Evolutionary conservation across 148 eudicot species (phyloP).

Genomic region (Fagopyrum tataricum): DNA sequence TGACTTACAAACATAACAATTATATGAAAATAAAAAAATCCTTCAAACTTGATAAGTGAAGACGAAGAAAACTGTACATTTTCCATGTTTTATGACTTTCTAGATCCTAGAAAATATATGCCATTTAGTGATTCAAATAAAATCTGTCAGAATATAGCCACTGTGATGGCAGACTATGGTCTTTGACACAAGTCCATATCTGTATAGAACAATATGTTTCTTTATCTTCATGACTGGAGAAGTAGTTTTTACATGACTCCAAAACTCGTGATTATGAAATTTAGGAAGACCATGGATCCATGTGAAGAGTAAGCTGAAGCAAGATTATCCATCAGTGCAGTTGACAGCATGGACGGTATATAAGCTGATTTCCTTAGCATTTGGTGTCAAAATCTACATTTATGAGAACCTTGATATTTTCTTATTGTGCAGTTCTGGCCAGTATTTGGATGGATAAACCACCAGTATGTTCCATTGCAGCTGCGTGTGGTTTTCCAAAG

Average conservation of each 20-base stretch:
- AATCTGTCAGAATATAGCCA: too few relatives aligned
- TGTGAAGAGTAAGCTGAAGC: conserved; percentile 65
- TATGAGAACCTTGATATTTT: neutral
- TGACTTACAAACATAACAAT: too few relatives aligned
- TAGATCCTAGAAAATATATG: too few relatives aligned
- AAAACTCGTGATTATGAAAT: conserved; percentile 14
- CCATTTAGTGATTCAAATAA: too few relatives aligned
- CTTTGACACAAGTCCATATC: neutral
- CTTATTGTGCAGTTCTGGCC: conserved; percentile 74
- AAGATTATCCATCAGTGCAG: conserved; percentile 75
- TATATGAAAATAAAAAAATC: too few relatives aligned
- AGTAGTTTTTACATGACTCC: neutral
- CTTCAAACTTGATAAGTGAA: too few relatives aligned
- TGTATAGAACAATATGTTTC: neutral
- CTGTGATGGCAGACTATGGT: neutral
- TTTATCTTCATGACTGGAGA: neutral
- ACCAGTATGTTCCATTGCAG: conserved; percentile 84
- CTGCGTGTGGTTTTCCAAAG: conserved; percentile 84
- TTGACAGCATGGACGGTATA: conserved; percentile 82
- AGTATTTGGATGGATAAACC: conserved; percentile 81
- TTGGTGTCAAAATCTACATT: neutral
- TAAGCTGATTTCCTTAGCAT: neutral
- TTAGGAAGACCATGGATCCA: conserved; percentile 82
- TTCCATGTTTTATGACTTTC: too few relatives aligned
- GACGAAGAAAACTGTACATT: too few relatives aligned